Evolutionary conservation across 305 asterid species (phyloP), one percentile per base, ranked within the genome.

Genomic region (Fraxinus floribunda): DNA sequence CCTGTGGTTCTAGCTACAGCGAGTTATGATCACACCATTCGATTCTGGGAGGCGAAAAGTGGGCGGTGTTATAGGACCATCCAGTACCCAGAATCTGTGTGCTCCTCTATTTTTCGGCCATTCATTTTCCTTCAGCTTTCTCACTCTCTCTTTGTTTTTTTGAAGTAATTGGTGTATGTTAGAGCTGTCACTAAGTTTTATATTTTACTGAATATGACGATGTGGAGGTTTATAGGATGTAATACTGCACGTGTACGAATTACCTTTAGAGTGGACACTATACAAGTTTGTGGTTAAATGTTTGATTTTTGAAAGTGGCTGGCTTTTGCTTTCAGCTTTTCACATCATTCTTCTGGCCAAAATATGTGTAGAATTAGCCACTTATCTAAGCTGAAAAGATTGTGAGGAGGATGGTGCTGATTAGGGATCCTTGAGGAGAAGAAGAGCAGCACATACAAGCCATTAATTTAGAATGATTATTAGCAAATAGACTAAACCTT

Each of bases 11-110:
- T 95, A 81, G 99, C 98, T 3, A 95, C 99, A 11, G 97, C 98
- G 68, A 95, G 99, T 92, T 95, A 95, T 84, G 99, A 95, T 93
- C 98, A 94, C 87, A 94, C 99, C 15, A 95, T 95, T 86, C 92
- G 94, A 29, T 94, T 95, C 79, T 95, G 99, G 99, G 99, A 95
- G 83, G 98, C 98, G 0, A 93, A 92, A 81, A 92, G 93, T 49
- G 98, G 97, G 41, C 92, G 94, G 41, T 95, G 98, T 86, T 89
- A 90, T 88, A 88, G 97, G 73, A 94, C 98, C 72, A 93, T 95
- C 77, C 98, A 93, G 81, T 94, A 94, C 86, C 97, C 96, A 3
- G 99, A 94, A 89, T 95, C 99, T 49, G 99, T 95, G 87, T 22
- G 92, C 34, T 74, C 79, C 39, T 22, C 34, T 7, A 15, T 26